These are phyloP conservation scores for Trebouxia gelatinosa DNA, from an alignment of 163 green algal species.

Conservation along the genomic window DNA sequence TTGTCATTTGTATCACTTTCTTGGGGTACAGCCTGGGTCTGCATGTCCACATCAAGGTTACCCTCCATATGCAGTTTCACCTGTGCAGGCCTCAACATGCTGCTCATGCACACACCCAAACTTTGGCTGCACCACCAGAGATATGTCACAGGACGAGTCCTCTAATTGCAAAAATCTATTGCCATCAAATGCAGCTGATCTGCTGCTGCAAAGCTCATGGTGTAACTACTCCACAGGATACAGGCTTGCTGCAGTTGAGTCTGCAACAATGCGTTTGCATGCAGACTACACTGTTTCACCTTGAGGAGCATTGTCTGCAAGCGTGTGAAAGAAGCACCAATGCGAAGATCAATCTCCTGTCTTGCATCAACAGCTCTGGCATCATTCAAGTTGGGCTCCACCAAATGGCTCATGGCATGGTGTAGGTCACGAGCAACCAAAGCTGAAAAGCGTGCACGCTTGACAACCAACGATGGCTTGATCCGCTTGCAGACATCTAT, in stretches of 20 bases:
- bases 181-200: not conserved
- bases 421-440: slow-evolving; percentile 76
- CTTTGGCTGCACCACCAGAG: too few species aligned
- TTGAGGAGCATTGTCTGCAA: slow-evolving; percentile 95
- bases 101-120: too few species aligned
- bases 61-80: too few species aligned
- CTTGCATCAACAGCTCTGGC: slow-evolving; percentile 86
- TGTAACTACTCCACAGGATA: too few species aligned
- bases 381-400: slow-evolving; percentile 76
- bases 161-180: too few species aligned
- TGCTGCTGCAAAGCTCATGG: not conserved
- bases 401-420: slow-evolving; percentile 71
- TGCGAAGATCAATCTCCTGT: slow-evolving; percentile 97
- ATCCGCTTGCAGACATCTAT: slow-evolving; percentile 72
- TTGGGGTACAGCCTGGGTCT: too few species aligned
- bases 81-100: too few species aligned
- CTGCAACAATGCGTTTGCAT: too few species aligned
- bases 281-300: slow-evolving; percentile 40
- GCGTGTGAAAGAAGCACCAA: slow-evolving; percentile 94
- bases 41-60: too few species aligned
- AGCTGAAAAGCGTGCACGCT: slow-evolving; percentile 82
- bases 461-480: slow-evolving; percentile 72
- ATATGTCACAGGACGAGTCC: too few species aligned
- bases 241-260: too few species aligned
- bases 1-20: too few species aligned